Evolutionary conservation across 2,329 filamentous ascomycete genomes (phyloP).

Genomic region (Sarocladium oryzae): DNA sequence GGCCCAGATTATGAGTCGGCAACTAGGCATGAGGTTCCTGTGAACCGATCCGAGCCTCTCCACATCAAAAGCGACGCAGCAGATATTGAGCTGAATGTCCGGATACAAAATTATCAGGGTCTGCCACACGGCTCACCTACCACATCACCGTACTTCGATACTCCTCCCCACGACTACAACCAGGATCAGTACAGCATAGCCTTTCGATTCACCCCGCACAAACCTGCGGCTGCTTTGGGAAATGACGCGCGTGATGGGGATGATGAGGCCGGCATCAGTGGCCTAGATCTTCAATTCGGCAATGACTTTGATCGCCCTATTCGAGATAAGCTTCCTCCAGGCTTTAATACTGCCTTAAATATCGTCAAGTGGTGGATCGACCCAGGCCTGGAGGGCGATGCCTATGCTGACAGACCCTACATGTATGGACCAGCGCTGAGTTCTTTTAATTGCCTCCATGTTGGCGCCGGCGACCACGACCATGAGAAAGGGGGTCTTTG

Average conservation of each 20-base stretch:
- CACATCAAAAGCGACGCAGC: constrained; percentile 58
- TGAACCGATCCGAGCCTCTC: constrained; percentile 63
- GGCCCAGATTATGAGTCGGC: constrained; percentile 67
- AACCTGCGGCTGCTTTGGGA: constrained; percentile 12
- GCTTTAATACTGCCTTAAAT: constrained; percentile 76
- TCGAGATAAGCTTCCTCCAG: constrained; percentile 75
- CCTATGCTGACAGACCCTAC: constrained; percentile 79
- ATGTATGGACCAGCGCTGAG: constrained; percentile 77
- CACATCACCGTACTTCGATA: constrained; percentile 71
- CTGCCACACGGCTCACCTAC: constrained; percentile 63
- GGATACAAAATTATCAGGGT: constrained; percentile 63
- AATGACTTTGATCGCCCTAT: constrained; percentile 95
- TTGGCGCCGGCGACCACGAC: constrained; percentile 49
- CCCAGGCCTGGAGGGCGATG: constrained; percentile 82
- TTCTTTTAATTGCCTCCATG: constrained; percentile 69
- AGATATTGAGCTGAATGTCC: constrained; percentile 63
- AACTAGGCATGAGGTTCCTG: constrained; percentile 66
- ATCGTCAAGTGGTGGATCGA: constrained; percentile 90
- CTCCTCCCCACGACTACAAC: constrained; percentile 57
- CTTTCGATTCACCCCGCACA: constrained; percentile 70
- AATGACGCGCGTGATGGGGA: constrained; percentile 13
- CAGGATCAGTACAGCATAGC: constrained; percentile 80
- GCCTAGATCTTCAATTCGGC: constrained; percentile 75
- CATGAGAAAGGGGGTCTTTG: constrained; percentile 44
- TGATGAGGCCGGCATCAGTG: constrained; percentile 48